Conservation (phyloP, 2,329 filamentous ascomycete genomes). For the Clonostachys rhizophaga region DNA sequence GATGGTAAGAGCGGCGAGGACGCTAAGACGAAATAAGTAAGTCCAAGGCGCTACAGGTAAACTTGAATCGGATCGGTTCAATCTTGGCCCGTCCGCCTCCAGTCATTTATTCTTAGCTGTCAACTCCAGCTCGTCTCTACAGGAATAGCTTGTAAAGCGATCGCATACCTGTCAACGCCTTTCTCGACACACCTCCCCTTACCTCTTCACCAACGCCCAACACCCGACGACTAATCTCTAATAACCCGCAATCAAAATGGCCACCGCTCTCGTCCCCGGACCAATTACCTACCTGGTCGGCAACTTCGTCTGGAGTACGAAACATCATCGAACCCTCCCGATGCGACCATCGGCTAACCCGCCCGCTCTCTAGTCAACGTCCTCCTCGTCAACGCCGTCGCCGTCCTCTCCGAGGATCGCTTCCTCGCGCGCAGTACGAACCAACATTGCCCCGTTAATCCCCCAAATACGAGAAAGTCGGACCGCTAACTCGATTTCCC, state of each 20-base stretch:
- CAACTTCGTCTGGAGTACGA: conserved; percentile 62
- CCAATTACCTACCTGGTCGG: conserved; percentile 24
- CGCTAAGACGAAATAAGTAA: too few species aligned
- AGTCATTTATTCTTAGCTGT: too few species aligned
- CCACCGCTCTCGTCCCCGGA: too few species aligned
- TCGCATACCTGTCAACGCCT: conserved; percentile 4
- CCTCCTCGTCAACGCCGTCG: conserved; percentile 90
- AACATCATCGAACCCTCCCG: not conserved
- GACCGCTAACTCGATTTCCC: not conserved
- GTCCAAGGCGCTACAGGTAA: too few species aligned
- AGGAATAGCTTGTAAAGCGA: not conserved
- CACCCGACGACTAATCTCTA: not conserved
- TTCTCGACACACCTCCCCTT: not conserved
- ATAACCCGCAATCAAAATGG: too few species aligned
- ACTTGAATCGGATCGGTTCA: too few species aligned
- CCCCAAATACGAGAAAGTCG: not conserved
- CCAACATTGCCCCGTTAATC: not conserved
- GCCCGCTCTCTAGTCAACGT: conserved; percentile 50
- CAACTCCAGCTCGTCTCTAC: too few species aligned
- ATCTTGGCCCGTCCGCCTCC: too few species aligned
- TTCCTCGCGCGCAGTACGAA: conserved; percentile 68
- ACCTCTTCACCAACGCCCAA: not conserved
- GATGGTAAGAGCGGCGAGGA: too few species aligned
- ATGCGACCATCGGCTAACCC: not conserved
- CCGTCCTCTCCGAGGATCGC: conserved; percentile 89